phyloP scores from a whole-genome alignment of 805 yeast species.

The Wickerhamomyces canadensis region DNA sequence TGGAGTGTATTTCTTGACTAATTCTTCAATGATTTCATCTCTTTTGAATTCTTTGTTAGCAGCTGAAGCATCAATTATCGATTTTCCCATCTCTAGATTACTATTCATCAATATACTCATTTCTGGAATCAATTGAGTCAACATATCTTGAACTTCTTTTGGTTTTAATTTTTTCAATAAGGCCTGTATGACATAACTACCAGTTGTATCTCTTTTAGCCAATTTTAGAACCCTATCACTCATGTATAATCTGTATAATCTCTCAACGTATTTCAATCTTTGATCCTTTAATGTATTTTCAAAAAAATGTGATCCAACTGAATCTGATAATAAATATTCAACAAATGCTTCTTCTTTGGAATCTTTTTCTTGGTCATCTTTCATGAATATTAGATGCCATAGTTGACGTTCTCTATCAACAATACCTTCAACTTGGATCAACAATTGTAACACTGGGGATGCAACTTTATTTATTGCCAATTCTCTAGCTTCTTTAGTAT shows the following conservation, averaged over 20 bases:
- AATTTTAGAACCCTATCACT: constrained; percentile 65
- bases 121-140: constrained; percentile 63
- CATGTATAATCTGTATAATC: constrained; percentile 69
- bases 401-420: constrained; percentile 67
- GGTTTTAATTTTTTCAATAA: constrained; percentile 60
- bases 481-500: constrained; percentile 55
- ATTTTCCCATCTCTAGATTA: constrained; percentile 64
- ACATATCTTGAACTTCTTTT: constrained; percentile 53
- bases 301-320: constrained; percentile 92
- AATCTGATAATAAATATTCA: constrained; percentile 75
- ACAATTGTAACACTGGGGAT: constrained; percentile 80
- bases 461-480: constrained; percentile 74
- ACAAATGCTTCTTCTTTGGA: constrained; percentile 71
- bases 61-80: constrained; percentile 61
- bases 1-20: constrained; percentile 40
- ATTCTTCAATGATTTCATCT: constrained; percentile 49
- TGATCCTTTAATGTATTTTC: constrained; percentile 64
- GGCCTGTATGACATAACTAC: constrained; percentile 73
- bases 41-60: constrained; percentile 51
- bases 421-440: constrained; percentile 76
- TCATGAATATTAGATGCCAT: constrained; percentile 59
- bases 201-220: constrained; percentile 78
- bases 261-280: constrained; percentile 61
- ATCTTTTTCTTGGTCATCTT: constrained; percentile 44
- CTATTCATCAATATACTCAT: constrained; percentile 56